These are phyloP conservation scores for Eutypa lata DNA, from an alignment of 2,329 filamentous ascomycete species.

Conservation along the genomic window DNA sequence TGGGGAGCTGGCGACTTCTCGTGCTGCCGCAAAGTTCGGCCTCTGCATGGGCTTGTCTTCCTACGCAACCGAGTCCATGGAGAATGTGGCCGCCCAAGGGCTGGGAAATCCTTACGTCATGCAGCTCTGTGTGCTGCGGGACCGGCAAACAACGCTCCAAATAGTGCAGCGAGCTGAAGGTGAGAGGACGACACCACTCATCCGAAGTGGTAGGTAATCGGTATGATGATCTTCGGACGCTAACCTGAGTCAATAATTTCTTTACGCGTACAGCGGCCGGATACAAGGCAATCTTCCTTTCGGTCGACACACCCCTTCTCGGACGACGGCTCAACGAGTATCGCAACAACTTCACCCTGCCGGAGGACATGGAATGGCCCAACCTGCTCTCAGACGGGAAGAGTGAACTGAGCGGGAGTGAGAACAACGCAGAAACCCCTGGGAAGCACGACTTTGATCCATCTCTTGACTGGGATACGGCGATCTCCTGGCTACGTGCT, in stretches of 20 bases:
- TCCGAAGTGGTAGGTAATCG: neutral
- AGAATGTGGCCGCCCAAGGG: slow-evolving; percentile 41
- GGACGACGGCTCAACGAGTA: slow-evolving; percentile 52
- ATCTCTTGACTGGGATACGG: slow-evolving; percentile 44
- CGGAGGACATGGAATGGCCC: slow-evolving; percentile 38
- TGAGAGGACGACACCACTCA: slow-evolving; percentile 17
- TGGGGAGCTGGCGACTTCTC: slow-evolving; percentile 47
- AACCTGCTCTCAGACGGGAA: slow-evolving; percentile 35
- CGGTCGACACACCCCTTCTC: slow-evolving; percentile 52
- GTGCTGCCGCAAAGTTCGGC: slow-evolving; percentile 39
- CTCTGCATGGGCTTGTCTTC: slow-evolving; percentile 46
- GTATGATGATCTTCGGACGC: too few relatives aligned
- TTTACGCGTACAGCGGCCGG: slow-evolving; percentile 39
- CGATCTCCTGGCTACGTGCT: slow-evolving; percentile 45
- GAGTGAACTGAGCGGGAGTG: slow-evolving; percentile 1
- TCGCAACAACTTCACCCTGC: slow-evolving; percentile 48
- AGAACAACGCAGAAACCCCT: slow-evolving; percentile 18
- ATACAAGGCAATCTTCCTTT: slow-evolving; percentile 52
- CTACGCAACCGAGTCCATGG: slow-evolving; percentile 41
- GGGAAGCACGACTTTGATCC: slow-evolving; percentile 31
- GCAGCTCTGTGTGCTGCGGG: slow-evolving; percentile 51
- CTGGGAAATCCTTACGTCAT: slow-evolving; percentile 45
- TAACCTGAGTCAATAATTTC: neutral
- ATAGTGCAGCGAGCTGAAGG: slow-evolving; percentile 41
- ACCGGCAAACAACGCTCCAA: slow-evolving; percentile 39